A percentile compares a stretch with the other conserved stretches of the same genome.
Evolutionary conservation across 2,329 filamentous ascomycete species (phyloP).

Genomic region (Lecanicillium sp.): DNA sequence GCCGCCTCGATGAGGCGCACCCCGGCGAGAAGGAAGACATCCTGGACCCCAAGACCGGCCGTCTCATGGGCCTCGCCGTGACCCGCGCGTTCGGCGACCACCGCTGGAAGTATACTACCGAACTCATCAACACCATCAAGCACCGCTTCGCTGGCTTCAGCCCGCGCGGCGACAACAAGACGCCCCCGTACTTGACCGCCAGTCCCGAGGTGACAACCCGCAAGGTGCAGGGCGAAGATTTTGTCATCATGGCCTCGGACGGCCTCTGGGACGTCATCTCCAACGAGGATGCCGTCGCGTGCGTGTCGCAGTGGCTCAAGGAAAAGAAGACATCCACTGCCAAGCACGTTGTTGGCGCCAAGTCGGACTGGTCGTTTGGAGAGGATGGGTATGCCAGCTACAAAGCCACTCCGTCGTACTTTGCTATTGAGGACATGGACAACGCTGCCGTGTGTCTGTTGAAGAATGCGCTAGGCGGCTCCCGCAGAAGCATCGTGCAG

Average conservation of each 20-base stretch:
- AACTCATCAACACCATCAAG: slow-evolving; percentile 28
- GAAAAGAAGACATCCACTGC: slow-evolving; percentile 21
- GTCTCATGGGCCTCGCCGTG: slow-evolving; percentile 55
- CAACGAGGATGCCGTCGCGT: slow-evolving; percentile 50
- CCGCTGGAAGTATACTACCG: slow-evolving; percentile 59
- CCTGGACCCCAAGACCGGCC: slow-evolving; percentile 40
- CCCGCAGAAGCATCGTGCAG: slow-evolving; percentile 65
- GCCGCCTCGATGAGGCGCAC: slow-evolving; percentile 50
- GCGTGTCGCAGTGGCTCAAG: slow-evolving; percentile 49
- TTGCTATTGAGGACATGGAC: slow-evolving; percentile 66
- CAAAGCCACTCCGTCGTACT: slow-evolving; percentile 42
- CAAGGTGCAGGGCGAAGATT: slow-evolving; percentile 42
- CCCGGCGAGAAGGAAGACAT: slow-evolving; percentile 56
- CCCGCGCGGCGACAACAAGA: slow-evolving; percentile 38
- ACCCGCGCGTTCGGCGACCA: slow-evolving; percentile 64
- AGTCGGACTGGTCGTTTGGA: slow-evolving; percentile 11
- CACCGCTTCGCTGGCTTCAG: slow-evolving; percentile 44
- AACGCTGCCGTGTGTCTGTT: slow-evolving; percentile 78
- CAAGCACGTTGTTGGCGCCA: slow-evolving; percentile 19
- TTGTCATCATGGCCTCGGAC: slow-evolving; percentile 61
- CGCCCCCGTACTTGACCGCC: slow-evolving; percentile 63
- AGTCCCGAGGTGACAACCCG: slow-evolving; percentile 58
- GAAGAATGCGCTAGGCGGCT: slow-evolving; percentile 74
- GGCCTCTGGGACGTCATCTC: slow-evolving; percentile 60
- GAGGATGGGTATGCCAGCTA: slow-evolving; percentile 20